Base-by-base conservation (phyloP, 1,284 basidiomycete genomes). In the Inonotus obliquus region DNA sequence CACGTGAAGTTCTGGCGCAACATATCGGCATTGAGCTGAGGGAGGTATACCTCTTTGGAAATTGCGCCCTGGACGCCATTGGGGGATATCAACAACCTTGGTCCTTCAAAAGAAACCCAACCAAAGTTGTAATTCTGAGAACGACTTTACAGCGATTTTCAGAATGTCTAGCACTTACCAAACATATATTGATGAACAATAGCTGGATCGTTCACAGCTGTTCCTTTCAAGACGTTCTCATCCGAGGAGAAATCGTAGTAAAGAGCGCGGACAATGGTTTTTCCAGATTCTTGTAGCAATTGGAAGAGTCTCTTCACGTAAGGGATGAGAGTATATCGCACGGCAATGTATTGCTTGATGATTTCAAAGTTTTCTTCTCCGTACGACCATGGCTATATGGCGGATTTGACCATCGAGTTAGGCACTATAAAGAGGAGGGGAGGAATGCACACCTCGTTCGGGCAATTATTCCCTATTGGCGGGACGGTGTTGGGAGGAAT, bases 121-220 rank as follows among this genome's bases (percentile, higher is more conserved):
- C 10, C 17, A 21, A n/a, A 17, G n/a, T 21, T n/a, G n/a, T 7
- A 44, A 4, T 9, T 9, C 32, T 17, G 19, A 21, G 7, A 44
- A 21, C 11, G 5, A n/a, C 5, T 21, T 19, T 44, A 14, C 41
- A 14, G n/a, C 19, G 5, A n/a, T 44, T 6, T 2, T 41, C 14
- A 17, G 19, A 6, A 2, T 44, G 19, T 11, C n/a, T 53, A 38
- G 27, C 13, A 66, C 67, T 49, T 39, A 74, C 75, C 75, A 47
- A 77, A 70, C 75, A 77, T 73, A 63, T 71, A 78, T 65, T 76
- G 69, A 62, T 76, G 73, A 17, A 73, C 66, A 41, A 77, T 71
- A 1, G 64, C 38, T 25, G 73, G 73, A 54, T 76, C 69, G 54
- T 77, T 77, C 10, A 35, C 54, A n/a, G 67, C 64, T 1, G 75